Evolutionary conservation across 306 rosid species (phyloP).

Genomic region (Gastrolobium bilobum): DNA sequence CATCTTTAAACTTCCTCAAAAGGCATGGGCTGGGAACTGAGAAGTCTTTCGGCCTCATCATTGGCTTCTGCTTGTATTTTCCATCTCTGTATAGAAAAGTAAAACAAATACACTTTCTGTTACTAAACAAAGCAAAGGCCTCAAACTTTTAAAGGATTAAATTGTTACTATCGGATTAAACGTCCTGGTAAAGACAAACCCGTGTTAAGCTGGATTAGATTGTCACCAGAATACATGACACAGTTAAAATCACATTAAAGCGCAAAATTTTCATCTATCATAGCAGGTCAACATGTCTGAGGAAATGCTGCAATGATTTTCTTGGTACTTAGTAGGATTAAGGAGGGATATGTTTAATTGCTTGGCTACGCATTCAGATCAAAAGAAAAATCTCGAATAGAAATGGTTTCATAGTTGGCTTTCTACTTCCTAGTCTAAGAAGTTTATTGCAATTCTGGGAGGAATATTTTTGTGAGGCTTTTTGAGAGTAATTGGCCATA

Average conservation of each 20-base stretch:
- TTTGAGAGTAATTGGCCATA: conserved; percentile 29
- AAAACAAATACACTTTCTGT: conserved; percentile 2
- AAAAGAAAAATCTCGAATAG: conserved; percentile 4
- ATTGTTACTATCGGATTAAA: conserved; percentile 22
- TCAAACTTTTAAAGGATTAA: background rate
- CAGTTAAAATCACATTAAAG: background rate
- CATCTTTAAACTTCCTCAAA: conserved; percentile 58
- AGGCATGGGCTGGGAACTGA: conserved; percentile 74
- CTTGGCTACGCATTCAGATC: conserved; percentile 28
- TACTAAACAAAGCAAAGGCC: conserved; percentile 27
- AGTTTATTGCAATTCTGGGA: conserved; percentile 19
- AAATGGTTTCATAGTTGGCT: conserved; percentile 27
- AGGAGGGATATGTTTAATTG: conserved; percentile 23
- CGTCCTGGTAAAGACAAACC: conserved; percentile 13
- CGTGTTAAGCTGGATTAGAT: conserved; percentile 2
- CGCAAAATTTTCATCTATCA: conserved; percentile 23
- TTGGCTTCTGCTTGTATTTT: conserved; percentile 88
- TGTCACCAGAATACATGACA: background rate
- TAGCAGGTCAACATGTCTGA: conserved; percentile 1
- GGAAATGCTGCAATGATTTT: conserved; percentile 4
- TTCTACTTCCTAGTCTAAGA: conserved; percentile 34
- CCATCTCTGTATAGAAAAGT: conserved; percentile 70
- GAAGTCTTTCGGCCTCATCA: conserved; percentile 94
- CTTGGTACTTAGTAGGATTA: background rate
- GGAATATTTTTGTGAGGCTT: conserved; percentile 25